Percentiles rank a stretch among this genome's conserved stretches.
Evolutionary conservation across 352 stramenopile species (phyloP).

Genomic region (Pythium diclinum): DNA sequence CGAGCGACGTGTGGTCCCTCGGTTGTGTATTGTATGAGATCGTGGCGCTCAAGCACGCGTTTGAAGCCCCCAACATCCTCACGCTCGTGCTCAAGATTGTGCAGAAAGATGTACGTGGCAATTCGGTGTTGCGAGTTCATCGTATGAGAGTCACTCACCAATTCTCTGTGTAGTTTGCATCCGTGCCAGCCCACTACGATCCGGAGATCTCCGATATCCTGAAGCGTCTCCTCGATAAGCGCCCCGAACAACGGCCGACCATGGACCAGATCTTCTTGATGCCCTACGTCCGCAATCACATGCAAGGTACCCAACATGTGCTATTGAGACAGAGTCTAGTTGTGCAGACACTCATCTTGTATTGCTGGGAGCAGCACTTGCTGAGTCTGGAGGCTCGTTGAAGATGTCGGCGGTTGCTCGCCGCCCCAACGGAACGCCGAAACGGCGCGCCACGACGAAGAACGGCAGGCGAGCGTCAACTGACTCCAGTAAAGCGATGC

Average conservation of each 20-base stretch:
- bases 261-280: conserved; percentile 77
- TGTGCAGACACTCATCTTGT: neutral
- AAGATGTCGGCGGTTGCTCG: conserved; percentile 37
- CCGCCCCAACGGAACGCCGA: conserved; percentile 36
- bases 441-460: conserved; percentile 44
- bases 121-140: too few relatives aligned
- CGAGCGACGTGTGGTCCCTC: conserved; percentile 92
- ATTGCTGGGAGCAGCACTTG: conserved; percentile 28
- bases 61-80: conserved; percentile 82
- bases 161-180: conserved; percentile 35
- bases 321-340: neutral
- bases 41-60: conserved; percentile 77
- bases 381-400: conserved; percentile 56
- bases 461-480: conserved; percentile 40
- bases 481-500: conserved; percentile 23
- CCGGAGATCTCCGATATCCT: conserved; percentile 53
- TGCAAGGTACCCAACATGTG: conserved; percentile 37
- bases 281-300: conserved; percentile 73
- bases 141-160: neutral
- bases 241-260: conserved; percentile 51
- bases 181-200: conserved; percentile 59
- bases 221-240: conserved; percentile 57
- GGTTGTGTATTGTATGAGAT: conserved; percentile 92
- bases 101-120: conserved; percentile 58
- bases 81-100: conserved; percentile 84